Conservation (phyloP, 345 rosid species). For the Carallia brachiata region DNA sequence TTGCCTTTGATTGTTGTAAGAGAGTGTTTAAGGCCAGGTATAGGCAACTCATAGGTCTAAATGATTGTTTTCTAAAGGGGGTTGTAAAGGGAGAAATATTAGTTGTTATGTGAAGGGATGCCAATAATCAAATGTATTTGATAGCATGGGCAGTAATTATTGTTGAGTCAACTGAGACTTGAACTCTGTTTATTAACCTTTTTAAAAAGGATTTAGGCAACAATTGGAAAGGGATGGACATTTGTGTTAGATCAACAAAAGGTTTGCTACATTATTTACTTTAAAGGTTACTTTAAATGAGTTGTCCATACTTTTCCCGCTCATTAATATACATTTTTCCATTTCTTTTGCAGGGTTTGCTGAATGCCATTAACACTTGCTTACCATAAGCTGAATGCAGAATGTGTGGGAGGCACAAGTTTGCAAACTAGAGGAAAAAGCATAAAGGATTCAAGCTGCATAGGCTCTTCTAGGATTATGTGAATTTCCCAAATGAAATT, state of each 20-base stretch:
- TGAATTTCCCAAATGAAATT: not conserved
- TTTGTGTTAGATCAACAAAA: not conserved
- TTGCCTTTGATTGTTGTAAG: not conserved
- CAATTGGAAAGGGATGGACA: not conserved
- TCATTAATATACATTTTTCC: too few relatives aligned
- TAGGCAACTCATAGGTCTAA: not conserved
- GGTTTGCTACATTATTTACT: not conserved
- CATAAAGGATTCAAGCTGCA: not conserved
- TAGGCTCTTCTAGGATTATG: not conserved
- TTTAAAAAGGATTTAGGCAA: not conserved
- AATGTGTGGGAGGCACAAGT: not conserved
- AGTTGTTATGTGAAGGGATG: not conserved
- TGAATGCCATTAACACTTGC: too few relatives aligned
- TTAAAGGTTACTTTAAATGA: too few relatives aligned
- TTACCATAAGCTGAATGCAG: not conserved
- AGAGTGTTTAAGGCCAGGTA: not conserved
- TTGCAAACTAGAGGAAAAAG: not conserved
- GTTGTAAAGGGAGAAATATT: not conserved
- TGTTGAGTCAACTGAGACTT: not conserved
- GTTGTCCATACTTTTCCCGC: rapidly evolving
- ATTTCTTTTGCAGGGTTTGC: not conserved
- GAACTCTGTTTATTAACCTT: not conserved
- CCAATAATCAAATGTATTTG: not conserved
- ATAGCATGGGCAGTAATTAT: not conserved
- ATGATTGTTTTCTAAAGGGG: not conserved